Percentiles rank a stretch among this genome's conserved stretches.
Evolutionary conservation across 345 rosid species (phyloP).

Genomic region (Boechera stricta): DNA sequence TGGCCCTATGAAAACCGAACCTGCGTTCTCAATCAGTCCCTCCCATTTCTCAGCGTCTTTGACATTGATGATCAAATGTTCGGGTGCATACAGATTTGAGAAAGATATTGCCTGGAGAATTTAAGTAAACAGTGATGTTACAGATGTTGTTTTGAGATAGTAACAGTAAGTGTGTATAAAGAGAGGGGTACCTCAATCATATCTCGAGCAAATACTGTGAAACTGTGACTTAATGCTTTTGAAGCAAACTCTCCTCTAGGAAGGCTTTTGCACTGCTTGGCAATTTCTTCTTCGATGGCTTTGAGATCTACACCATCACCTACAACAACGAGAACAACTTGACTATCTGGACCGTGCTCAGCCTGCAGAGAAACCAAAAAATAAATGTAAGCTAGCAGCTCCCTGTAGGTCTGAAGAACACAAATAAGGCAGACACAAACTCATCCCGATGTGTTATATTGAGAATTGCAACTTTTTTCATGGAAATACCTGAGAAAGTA

Average conservation of each 20-base stretch:
- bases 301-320: slow-evolving; percentile 79
- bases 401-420: neutral
- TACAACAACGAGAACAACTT: slow-evolving; percentile 84
- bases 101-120: slow-evolving; percentile 68
- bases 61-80: slow-evolving; percentile 89
- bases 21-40: slow-evolving; percentile 81
- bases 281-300: slow-evolving; percentile 81
- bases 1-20: slow-evolving; percentile 84
- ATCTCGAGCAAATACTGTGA: slow-evolving; percentile 76
- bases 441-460: neutral
- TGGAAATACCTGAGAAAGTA: slow-evolving; percentile 83
- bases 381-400: neutral
- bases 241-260: slow-evolving; percentile 88
- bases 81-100: slow-evolving; percentile 93
- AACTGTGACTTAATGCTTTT: slow-evolving; percentile 86
- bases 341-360: slow-evolving; percentile 98
- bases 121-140: neutral
- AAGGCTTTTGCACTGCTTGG: slow-evolving; percentile 68
- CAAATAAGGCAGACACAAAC: neutral
- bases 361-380: slow-evolving; percentile 59
- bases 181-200: slow-evolving; percentile 68
- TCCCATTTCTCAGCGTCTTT: slow-evolving; percentile 96
- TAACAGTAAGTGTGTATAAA: slow-evolving; percentile 3
- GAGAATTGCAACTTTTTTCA: slow-evolving; percentile 2
- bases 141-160: slow-evolving; percentile 11